Conservation (phyloP, 2,329 filamentous ascomycete genomes). For the Fusarium burgessii region DNA sequence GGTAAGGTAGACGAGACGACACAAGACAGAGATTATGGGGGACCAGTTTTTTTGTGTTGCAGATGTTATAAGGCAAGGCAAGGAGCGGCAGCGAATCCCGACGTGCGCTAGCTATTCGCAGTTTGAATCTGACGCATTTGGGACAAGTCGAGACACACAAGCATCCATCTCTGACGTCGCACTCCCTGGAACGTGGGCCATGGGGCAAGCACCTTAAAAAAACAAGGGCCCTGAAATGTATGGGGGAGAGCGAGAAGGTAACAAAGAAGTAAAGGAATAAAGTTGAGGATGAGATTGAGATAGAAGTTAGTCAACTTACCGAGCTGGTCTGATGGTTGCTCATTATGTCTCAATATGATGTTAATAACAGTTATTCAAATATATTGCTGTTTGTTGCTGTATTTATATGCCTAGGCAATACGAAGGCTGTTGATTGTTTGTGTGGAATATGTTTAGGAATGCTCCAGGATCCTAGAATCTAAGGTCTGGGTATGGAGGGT, state of each 20-base stretch:
- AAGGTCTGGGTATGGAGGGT: constrained; percentile 1
- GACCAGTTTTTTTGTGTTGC: constrained; percentile 39
- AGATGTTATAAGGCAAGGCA: constrained; percentile 19
- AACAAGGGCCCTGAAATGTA: constrained; percentile 1
- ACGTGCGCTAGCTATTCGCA: constrained; percentile 43
- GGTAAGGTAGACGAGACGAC: constrained; percentile 5
- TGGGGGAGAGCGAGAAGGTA: background rate
- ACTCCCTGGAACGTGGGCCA: constrained; percentile 36
- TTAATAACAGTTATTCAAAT: background rate
- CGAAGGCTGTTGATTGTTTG: constrained; percentile 14
- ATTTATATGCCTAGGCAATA: constrained; percentile 9
- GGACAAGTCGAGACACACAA: constrained; percentile 52
- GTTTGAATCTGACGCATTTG: constrained; percentile 47
- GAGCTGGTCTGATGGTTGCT: background rate
- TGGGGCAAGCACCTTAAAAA: constrained; percentile 17
- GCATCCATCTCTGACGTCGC: constrained; percentile 52
- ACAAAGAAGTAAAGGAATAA: background rate
- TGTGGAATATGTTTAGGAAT: constrained; percentile 45
- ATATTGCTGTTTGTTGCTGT: background rate
- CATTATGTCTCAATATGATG: background rate
- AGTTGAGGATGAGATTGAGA: background rate
- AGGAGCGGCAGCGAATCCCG: constrained; percentile 42
- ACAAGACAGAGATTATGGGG: constrained; percentile 12
- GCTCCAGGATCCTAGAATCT: constrained; percentile 40
- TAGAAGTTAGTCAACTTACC: constrained; percentile 9